Percentiles rank a stretch among this genome's conserved stretches.
Conservation (phyloP, 148 eudicot species). For the Cornus kousa region DNA sequence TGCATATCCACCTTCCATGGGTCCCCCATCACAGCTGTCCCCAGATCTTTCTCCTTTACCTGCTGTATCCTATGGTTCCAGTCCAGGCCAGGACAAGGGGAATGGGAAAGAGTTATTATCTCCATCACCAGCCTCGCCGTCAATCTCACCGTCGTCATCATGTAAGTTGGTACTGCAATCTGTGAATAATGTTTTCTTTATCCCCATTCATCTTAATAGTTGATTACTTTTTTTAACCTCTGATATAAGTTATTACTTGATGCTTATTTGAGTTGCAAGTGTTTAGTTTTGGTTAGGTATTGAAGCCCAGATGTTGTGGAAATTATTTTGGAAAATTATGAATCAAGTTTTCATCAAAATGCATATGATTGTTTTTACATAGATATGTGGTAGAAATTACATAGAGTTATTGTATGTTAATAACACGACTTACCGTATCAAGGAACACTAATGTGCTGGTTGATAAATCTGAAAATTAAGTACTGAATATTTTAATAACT, state of each 20-base stretch:
- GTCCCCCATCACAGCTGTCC: constrained; percentile 15
- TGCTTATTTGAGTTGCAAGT: not conserved
- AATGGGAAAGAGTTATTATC: constrained; percentile 7
- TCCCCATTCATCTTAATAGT: not conserved
- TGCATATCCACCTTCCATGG: constrained; percentile 12
- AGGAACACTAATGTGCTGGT: too few species aligned
- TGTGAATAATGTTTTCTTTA: not conserved
- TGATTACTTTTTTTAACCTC: not conserved
- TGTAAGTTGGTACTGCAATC: constrained; percentile 28
- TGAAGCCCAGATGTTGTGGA: not conserved
- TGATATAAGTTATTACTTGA: not conserved
- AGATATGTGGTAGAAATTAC: not conserved
- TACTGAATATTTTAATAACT: too few species aligned
- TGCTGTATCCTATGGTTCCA: constrained; percentile 21
- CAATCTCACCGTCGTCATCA: constrained; percentile 15
- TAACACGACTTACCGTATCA: not conserved
- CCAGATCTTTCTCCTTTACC: constrained; percentile 32
- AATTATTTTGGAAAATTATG: not conserved
- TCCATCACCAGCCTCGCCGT: constrained; percentile 11
- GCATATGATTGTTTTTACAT: not conserved
- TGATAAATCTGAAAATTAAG: too few species aligned
- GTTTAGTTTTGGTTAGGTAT: not conserved
- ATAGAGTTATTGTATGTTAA: not conserved
- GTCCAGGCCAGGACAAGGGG: constrained; percentile 13
- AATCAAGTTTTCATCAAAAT: not conserved